These are phyloP conservation scores for Lobosporangium transversale DNA, from an alignment of 192 early-diverging fungal genomes.

Conservation along the genomic window DNA sequence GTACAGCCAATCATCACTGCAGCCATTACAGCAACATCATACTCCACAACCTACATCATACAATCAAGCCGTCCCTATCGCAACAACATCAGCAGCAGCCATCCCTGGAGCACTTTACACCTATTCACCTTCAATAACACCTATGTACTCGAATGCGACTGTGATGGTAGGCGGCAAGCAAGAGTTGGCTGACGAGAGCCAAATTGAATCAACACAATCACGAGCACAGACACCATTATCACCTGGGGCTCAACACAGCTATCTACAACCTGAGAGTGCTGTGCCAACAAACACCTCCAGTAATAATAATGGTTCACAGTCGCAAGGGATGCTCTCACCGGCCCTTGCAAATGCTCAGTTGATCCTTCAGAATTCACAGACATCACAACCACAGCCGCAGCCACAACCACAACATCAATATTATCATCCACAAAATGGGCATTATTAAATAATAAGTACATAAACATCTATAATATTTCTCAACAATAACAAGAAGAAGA, in stretches of 20 bases:
- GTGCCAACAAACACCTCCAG: neutral
- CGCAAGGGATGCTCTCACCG: slow-evolving; percentile 27
- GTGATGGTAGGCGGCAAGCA: neutral
- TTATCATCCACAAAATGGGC: too few species aligned
- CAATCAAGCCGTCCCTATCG: neutral
- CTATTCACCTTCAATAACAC: too few species aligned
- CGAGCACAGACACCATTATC: neutral
- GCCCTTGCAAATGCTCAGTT: slow-evolving; percentile 31
- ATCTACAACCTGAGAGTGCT: too few species aligned
- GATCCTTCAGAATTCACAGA: slow-evolving; percentile 31
- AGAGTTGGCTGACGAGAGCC: too few species aligned
- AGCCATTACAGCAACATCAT: neutral
- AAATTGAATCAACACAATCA: too few species aligned
- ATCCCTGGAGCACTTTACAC: neutral
- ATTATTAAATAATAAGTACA: neutral
- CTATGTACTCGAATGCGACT: too few species aligned
- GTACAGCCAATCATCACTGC: neutral
- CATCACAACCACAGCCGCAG: neutral
- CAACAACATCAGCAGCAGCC: neutral
- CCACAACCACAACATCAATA: neutral
- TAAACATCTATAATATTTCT: too few species aligned
- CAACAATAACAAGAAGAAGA: neutral
- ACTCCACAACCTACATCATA: neutral
- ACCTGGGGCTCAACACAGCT: neutral
- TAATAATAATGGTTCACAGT: neutral